Conservation (phyloP, 2,329 filamentous ascomycete genomes). For the Exophiala lecanii-corni region DNA sequence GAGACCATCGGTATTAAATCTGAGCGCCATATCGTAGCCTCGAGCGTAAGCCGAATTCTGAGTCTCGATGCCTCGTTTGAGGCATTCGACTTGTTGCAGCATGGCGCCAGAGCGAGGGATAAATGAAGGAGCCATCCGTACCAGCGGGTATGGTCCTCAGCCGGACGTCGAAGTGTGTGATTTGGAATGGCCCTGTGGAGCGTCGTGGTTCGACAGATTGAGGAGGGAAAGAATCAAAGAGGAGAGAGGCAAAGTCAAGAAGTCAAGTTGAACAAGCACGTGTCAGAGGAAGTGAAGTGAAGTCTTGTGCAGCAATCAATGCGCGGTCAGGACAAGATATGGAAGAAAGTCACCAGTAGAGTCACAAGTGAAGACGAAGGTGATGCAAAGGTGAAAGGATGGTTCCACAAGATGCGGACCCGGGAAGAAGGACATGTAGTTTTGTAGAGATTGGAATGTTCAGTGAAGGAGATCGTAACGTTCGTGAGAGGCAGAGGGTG, state of each 20-base stretch:
- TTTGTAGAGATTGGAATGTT: slow-evolving; percentile 1
- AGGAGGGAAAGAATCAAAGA: slow-evolving; percentile 12
- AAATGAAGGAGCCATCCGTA: slow-evolving; percentile 20
- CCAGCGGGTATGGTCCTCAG: slow-evolving; percentile 17
- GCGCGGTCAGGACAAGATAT: neutral
- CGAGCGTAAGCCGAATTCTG: slow-evolving; percentile 9
- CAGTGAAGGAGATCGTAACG: slow-evolving; percentile 4
- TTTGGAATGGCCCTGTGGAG: slow-evolving; percentile 13
- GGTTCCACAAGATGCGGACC: slow-evolving; percentile 12
- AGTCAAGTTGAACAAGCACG: slow-evolving; percentile 18
- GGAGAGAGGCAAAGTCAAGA: slow-evolving; percentile 15
- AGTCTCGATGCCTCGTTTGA: slow-evolving; percentile 1
- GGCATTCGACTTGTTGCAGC: slow-evolving; percentile 15
- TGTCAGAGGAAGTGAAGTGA: slow-evolving; percentile 5
- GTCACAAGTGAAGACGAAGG: slow-evolving; percentile 5
- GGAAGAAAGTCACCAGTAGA: neutral
- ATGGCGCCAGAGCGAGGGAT: slow-evolving; percentile 9
- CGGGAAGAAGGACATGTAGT: slow-evolving; percentile 1
- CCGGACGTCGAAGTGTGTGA: neutral
- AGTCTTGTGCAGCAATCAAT: neutral
- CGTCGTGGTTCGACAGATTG: slow-evolving; percentile 10
- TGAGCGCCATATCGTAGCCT: slow-evolving; percentile 24
- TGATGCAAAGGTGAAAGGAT: neutral
- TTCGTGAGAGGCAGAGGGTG: slow-evolving; percentile 5
- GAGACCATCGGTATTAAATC: slow-evolving; percentile 26